phyloP scores from a whole-genome alignment of 352 stramenopile genomes.

The Discostella stelligera region DNA sequence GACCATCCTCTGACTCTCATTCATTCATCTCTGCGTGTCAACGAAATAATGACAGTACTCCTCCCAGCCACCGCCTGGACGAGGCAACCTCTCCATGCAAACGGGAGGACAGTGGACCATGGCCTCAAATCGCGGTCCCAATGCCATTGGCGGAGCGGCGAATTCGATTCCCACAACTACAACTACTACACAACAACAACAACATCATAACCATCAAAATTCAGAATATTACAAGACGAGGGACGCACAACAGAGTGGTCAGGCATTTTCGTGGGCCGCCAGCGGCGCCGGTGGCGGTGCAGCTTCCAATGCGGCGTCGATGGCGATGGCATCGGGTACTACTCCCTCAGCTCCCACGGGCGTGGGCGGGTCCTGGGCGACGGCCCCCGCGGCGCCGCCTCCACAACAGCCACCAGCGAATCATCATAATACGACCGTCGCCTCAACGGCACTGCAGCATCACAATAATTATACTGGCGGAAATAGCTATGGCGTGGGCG shows the following conservation, averaged over 20 bases:
- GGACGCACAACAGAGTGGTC: conserved; percentile 35
- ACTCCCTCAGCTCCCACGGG: conserved; percentile 22
- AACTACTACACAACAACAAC: not conserved
- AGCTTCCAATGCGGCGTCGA: not conserved
- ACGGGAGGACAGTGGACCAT: conserved; percentile 81
- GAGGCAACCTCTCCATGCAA: conserved; percentile 60
- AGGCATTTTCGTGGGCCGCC: conserved; percentile 61
- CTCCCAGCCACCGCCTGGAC: conserved; percentile 54
- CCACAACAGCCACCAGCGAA: conserved; percentile 11
- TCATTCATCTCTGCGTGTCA: not conserved
- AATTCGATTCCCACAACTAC: not conserved
- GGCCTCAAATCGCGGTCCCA: conserved; percentile 78
- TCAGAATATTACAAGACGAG: conserved; percentile 73
- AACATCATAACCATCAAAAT: conserved; percentile 30
- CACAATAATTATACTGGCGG: conserved; percentile 7
- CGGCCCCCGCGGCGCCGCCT: conserved; percentile 7
- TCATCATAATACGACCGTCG: conserved; percentile 5
- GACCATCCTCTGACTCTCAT: not conserved
- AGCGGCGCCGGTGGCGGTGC: conserved; percentile 7
- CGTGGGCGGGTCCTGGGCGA: conserved; percentile 76
- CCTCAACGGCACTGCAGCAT: conserved; percentile 30
- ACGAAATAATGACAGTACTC: conserved; percentile 31
- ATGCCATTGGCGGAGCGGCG: conserved; percentile 23
- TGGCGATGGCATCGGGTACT: not conserved
- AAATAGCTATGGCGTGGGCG: conserved; percentile 12